Evolutionary conservation across 2,329 filamentous ascomycete genomes (phyloP).

Genomic region (Neonectria hederae): DNA sequence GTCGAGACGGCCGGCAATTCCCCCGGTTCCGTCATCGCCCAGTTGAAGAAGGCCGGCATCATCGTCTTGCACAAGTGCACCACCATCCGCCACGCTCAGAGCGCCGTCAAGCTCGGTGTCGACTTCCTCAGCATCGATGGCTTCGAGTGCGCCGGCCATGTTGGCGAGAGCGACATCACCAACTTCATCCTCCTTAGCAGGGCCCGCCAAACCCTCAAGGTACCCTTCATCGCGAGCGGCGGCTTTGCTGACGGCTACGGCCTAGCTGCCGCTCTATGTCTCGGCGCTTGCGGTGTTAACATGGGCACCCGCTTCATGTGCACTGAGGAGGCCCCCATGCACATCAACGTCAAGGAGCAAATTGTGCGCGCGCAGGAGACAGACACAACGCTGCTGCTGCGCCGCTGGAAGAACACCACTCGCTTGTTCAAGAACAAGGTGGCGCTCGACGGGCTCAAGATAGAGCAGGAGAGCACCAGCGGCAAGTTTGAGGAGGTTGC

Average conservation of each 20-base stretch:
- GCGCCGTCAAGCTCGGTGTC: conserved; percentile 91
- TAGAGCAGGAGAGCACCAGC: conserved; percentile 83
- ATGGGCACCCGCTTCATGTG: conserved; percentile 99
- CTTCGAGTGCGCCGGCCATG: conserved; percentile 94
- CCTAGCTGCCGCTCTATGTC: conserved; percentile 85
- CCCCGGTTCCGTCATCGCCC: conserved; percentile 88
- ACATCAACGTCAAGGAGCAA: conserved; percentile 90
- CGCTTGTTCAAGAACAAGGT: conserved; percentile 93
- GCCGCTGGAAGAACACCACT: conserved; percentile 93
- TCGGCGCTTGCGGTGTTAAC: conserved; percentile 94
- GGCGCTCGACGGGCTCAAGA: conserved; percentile 78
- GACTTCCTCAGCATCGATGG: conserved; percentile 98
- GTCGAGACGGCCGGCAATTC: conserved; percentile 93
- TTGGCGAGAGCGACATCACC: conserved; percentile 87
- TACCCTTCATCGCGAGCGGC: conserved; percentile 95
- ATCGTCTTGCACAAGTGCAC: conserved; percentile 98
- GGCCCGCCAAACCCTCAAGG: conserved; percentile 82
- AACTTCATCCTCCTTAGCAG: conserved; percentile 89
- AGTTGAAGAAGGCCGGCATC: conserved; percentile 82
- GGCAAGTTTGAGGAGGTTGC: conserved; percentile 92
- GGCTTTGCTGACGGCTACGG: conserved; percentile 96
- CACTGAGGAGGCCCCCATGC: conserved; percentile 91
- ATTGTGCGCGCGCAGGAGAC: conserved; percentile 91
- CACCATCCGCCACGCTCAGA: conserved; percentile 90
- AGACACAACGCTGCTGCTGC: conserved; percentile 87